phyloP scores from a whole-genome alignment of 2,329 filamentous ascomycete genomes.

The Colletotrichum sp. region DNA sequence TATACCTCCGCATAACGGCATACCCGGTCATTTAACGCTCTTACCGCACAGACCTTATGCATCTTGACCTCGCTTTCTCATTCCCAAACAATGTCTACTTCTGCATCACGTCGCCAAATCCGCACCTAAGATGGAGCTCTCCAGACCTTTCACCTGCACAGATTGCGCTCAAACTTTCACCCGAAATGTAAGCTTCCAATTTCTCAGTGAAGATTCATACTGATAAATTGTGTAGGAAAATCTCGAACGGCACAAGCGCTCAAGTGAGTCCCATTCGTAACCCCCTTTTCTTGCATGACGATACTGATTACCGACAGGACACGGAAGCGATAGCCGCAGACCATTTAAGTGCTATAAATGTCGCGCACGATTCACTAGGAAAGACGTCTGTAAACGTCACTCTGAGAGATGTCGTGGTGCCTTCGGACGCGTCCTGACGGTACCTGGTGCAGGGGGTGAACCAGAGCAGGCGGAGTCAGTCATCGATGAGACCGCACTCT shows the following conservation, averaged over 20 bases:
- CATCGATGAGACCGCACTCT: neutral
- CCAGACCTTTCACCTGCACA: constrained; percentile 17
- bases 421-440: neutral
- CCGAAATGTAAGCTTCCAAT: neutral
- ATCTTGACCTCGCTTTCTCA: neutral
- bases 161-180: constrained; percentile 23
- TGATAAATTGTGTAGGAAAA: constrained; percentile 19
- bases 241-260: constrained; percentile 24
- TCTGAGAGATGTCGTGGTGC: constrained; percentile 15
- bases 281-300: neutral
- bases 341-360: constrained; percentile 24
- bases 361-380: constrained; percentile 20
- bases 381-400: constrained; percentile 24
- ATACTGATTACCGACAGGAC: constrained; percentile 17
- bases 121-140: constrained; percentile 10
- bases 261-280: constrained; percentile 13
- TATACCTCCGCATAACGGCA: rapidly evolving
- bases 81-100: neutral
- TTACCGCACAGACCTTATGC: neutral
- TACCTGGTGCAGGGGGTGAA: neutral
- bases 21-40: neutral
- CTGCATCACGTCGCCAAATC: neutral
- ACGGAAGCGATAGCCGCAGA: constrained; percentile 20
- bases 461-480: neutral
- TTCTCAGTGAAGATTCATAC: neutral